A percentile compares a stretch with the other conserved stretches of the same genome.
Evolutionary conservation across 345 rosid genomes (phyloP).

Genomic region (Ailanthus altissimus): DNA sequence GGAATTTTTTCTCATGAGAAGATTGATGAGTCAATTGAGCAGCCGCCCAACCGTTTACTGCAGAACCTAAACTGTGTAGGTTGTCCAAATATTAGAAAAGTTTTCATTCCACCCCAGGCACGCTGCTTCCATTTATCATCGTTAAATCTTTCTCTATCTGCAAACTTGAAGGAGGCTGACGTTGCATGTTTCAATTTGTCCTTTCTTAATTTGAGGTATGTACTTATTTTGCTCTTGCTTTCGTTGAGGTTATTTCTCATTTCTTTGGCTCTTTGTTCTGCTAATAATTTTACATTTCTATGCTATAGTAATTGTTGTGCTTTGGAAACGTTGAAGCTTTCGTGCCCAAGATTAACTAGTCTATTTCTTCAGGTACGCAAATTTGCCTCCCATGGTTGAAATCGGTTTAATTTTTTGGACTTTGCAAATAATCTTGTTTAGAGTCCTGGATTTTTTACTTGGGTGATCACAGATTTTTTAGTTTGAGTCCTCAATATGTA

Average conservation of each 20-base stretch:
- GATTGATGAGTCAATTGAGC: constrained; percentile 40
- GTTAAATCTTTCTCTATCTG: constrained; percentile 79
- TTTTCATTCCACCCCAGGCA: constrained; percentile 74
- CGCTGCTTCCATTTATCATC: constrained; percentile 73
- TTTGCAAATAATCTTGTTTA: background rate
- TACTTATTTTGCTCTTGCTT: background rate
- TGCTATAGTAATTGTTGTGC: constrained; percentile 75
- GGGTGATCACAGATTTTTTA: no score
- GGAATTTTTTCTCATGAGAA: constrained; percentile 30
- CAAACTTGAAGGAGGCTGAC: constrained; percentile 87
- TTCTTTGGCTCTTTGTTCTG: constrained; percentile 7
- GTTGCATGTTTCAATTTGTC: constrained; percentile 69
- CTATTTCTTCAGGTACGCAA: constrained; percentile 80
- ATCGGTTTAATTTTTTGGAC: background rate
- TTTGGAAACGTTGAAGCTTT: constrained; percentile 79
- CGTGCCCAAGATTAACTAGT: constrained; percentile 79
- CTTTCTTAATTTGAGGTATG: constrained; percentile 80
- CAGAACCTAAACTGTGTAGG: constrained; percentile 95
- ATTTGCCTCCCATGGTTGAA: background rate
- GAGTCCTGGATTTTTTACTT: no score
- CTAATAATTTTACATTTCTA: constrained; percentile 12
- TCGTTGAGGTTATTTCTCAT: background rate
- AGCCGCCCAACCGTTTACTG: constrained; percentile 66
- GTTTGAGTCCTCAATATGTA: background rate
- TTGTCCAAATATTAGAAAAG: constrained; percentile 90